A percentile compares a stretch with the other conserved stretches of the same genome.
These are phyloP conservation scores for Trametes elegans DNA, from an alignment of 768 basidiomycete species.

Conservation along the genomic window DNA sequence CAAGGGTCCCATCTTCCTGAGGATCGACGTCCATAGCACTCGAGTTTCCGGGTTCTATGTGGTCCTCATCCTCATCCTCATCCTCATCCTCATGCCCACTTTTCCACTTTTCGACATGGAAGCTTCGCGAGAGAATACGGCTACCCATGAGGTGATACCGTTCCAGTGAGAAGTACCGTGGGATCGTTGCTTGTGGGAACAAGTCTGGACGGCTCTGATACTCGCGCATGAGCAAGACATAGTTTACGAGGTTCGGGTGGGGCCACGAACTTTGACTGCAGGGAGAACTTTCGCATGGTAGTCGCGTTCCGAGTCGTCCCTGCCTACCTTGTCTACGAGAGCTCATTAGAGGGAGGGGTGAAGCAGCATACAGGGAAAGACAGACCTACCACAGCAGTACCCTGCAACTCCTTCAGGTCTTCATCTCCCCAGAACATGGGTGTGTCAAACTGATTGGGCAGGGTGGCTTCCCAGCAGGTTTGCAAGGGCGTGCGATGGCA, in stretches of 20 bases:
- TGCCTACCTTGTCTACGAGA: slow-evolving; percentile 77
- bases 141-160: slow-evolving; percentile 89
- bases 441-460: slow-evolving; percentile 77
- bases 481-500: background rate
- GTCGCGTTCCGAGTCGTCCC: slow-evolving; percentile 73
- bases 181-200: slow-evolving; percentile 54
- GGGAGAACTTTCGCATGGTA: slow-evolving; percentile 69
- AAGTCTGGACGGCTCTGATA: slow-evolving; percentile 63
- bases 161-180: slow-evolving; percentile 59
- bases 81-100: slow-evolving; percentile 22
- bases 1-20: slow-evolving; percentile 27
- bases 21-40: slow-evolving; percentile 40
- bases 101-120: slow-evolving; percentile 69
- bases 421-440: slow-evolving; percentile 91
- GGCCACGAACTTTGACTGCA: slow-evolving; percentile 56
- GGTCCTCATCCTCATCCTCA: slow-evolving; percentile 38
- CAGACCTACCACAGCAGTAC: slow-evolving; percentile 85
- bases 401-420: slow-evolving; percentile 72
- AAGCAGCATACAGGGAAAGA: slow-evolving; percentile 19
- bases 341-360: background rate
- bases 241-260: background rate
- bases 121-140: slow-evolving; percentile 89
- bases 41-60: slow-evolving; percentile 14
- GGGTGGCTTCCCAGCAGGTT: slow-evolving; percentile 41
- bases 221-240: background rate